phyloP scores from a whole-genome alignment of 139 green algal species.

The Diplosphaera chodatii region DNA sequence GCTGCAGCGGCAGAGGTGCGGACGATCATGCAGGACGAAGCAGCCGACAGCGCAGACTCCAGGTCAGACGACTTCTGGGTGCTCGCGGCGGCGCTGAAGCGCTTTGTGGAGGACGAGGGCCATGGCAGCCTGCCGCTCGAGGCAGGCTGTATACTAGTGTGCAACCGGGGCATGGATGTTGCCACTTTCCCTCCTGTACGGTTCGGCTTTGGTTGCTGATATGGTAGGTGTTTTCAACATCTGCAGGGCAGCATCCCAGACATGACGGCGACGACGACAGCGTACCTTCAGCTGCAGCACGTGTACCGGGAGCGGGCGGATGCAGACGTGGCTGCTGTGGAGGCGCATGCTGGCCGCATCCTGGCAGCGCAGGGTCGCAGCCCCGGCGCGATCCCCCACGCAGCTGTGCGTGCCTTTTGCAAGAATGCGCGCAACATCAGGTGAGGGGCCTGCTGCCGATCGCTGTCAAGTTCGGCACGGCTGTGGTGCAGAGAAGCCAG shows the following conservation, averaged over 20 bases:
- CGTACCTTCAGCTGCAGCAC: conserved; percentile 78
- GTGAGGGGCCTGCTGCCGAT: conserved; percentile 2
- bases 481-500: too few relatives aligned
- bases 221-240: too few relatives aligned
- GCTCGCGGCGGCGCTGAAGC: conserved; percentile 61
- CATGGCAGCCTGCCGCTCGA: conserved; percentile 38
- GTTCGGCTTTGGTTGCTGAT: too few relatives aligned
- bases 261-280: conserved; percentile 89
- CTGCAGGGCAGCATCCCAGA: conserved; percentile 87
- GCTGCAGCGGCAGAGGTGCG: conserved; percentile 51
- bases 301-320: conserved; percentile 79
- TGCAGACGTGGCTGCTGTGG: conserved; percentile 59
- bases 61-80: conserved; percentile 69
- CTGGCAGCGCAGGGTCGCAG: conserved; percentile 44
- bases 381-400: conserved; percentile 28
- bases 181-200: too few relatives aligned
- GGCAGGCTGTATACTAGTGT: conserved; percentile 13
- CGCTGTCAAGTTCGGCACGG: too few relatives aligned
- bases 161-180: too few relatives aligned
- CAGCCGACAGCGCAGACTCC: conserved; percentile 9
- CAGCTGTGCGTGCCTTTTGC: conserved; percentile 65
- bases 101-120: conserved; percentile 55
- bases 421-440: conserved; percentile 73
- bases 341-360: conserved; percentile 43
- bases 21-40: conserved; percentile 52